Percentiles rank a stretch among this genome's conserved stretches.
phyloP scores from a whole-genome alignment of 768 basidiomycete genomes.

The Mycena sanguinolenta region DNA sequence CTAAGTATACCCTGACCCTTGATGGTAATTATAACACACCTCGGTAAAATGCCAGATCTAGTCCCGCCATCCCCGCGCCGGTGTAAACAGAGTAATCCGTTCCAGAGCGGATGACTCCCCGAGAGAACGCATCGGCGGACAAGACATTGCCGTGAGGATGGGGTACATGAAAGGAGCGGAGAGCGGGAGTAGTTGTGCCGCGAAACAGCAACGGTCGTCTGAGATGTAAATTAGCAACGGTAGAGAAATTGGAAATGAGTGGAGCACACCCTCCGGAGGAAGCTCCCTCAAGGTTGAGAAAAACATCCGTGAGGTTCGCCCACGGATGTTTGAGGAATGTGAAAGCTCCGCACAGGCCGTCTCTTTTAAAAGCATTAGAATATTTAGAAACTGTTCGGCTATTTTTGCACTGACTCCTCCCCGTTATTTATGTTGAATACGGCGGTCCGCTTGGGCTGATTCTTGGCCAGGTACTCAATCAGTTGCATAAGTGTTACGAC shows the following conservation, averaged over 20 bases:
- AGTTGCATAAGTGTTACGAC: conserved; percentile 76
- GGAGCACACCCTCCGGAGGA: conserved; percentile 76
- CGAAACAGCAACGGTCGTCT: conserved; percentile 86
- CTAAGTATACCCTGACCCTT: too few species aligned
- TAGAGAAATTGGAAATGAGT: background rate
- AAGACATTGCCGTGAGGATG: conserved; percentile 83
- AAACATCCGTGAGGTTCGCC: conserved; percentile 73
- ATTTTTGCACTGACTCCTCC: conserved; percentile 61
- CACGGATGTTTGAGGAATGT: conserved; percentile 83
- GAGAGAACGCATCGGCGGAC: conserved; percentile 76
- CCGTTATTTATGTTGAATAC: conserved; percentile 91
- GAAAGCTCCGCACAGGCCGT: conserved; percentile 80
- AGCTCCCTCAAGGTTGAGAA: conserved; percentile 89
- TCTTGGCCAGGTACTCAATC: conserved; percentile 64
- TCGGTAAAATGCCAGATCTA: conserved; percentile 86
- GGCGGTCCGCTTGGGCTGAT: conserved; percentile 69
- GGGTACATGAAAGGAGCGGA: conserved; percentile 69
- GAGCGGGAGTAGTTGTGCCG: conserved; percentile 69
- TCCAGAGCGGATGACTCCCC: conserved; percentile 72
- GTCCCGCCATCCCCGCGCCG: conserved; percentile 69
- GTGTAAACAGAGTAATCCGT: conserved; percentile 84
- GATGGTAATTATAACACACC: conserved; percentile 30
- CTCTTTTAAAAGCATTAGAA: conserved; percentile 34
- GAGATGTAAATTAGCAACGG: conserved; percentile 16
- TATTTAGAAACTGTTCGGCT: too few species aligned